Evolutionary conservation across 1,139 yeast genomes (phyloP).

Genomic region (Candida sanyaensis): DNA sequence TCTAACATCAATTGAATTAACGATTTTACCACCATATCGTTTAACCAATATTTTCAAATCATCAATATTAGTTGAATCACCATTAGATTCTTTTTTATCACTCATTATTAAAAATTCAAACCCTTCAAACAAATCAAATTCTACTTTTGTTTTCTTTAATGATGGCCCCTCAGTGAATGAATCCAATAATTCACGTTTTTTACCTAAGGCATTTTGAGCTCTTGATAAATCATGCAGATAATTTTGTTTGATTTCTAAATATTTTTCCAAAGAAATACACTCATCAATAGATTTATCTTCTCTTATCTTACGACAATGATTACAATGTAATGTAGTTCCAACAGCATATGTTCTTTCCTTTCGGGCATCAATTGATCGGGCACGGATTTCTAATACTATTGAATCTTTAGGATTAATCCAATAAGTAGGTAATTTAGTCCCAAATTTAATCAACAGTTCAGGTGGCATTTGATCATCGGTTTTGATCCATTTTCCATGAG

Average conservation of each 20-base stretch:
- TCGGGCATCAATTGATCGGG: conserved; percentile 65
- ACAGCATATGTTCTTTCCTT: conserved; percentile 55
- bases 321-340: conserved; percentile 72
- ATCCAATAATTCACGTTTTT: conserved; percentile 11
- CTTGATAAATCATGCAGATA: conserved; percentile 26
- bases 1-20: conserved; percentile 17
- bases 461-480: conserved; percentile 41
- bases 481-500: conserved; percentile 64
- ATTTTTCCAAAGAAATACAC: conserved; percentile 60
- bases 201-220: conserved; percentile 27
- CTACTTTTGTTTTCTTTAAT: conserved; percentile 14
- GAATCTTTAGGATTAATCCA: conserved; percentile 85
- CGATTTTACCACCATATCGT: conserved; percentile 52
- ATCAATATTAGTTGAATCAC: conserved; percentile 28
- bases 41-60: conserved; percentile 42
- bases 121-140: conserved; percentile 24
- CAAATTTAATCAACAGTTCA: conserved; percentile 51
- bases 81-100: conserved; percentile 35
- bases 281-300: conserved; percentile 64
- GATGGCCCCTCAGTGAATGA: conserved; percentile 15
- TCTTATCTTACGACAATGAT: conserved; percentile 69
- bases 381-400: conserved; percentile 81
- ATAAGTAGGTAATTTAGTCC: conserved; percentile 60
- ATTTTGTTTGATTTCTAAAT: conserved; percentile 34
- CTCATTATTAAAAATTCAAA: conserved; percentile 40